Conservation (phyloP, 192 early-diverging fungal genomes). For the Allomyces arbusculus region DNA sequence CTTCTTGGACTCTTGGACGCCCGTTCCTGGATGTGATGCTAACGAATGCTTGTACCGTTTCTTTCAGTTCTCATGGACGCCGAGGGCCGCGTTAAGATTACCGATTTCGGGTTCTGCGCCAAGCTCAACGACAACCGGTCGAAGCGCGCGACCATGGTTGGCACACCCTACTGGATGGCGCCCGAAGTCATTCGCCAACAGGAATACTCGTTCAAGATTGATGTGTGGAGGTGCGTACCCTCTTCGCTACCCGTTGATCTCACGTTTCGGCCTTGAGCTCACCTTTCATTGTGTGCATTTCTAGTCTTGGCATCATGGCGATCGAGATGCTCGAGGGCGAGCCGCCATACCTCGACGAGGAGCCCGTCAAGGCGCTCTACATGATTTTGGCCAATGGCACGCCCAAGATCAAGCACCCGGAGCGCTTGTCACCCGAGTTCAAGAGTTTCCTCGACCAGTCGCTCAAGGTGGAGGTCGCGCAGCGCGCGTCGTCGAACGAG, state of each 20-base stretch:
- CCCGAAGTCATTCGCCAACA: conserved; percentile 86
- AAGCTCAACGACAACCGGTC: conserved; percentile 37
- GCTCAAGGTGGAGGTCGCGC: conserved; percentile 3
- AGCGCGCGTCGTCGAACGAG: conserved; percentile 2
- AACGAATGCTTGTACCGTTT: not conserved
- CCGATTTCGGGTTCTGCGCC: conserved; percentile 81
- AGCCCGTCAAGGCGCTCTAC: conserved; percentile 7
- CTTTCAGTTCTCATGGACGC: not conserved
- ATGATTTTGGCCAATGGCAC: conserved; percentile 10
- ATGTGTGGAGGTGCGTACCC: conserved; percentile 51
- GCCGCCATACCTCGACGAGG: conserved; percentile 10
- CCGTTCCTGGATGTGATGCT: conserved; percentile 4
- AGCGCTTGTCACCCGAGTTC: conserved; percentile 1
- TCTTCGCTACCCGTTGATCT: too few relatives aligned
- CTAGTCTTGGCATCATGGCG: conserved; percentile 20
- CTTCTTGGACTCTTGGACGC: too few relatives aligned
- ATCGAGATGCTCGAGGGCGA: conserved; percentile 12
- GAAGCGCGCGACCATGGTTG: conserved; percentile 60
- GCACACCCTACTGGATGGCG: conserved; percentile 96
- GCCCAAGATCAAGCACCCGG: conserved; percentile 7
- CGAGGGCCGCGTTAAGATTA: conserved; percentile 14
- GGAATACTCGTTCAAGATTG: conserved; percentile 80
- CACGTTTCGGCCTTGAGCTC: too few relatives aligned
- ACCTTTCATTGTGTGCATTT: conserved; percentile 44
- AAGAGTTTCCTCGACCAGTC: conserved; percentile 1